Evolutionary conservation across 768 basidiomycete species (phyloP), one percentile per base, ranked within the genome.

Genomic region (Trametes villosa): DNA sequence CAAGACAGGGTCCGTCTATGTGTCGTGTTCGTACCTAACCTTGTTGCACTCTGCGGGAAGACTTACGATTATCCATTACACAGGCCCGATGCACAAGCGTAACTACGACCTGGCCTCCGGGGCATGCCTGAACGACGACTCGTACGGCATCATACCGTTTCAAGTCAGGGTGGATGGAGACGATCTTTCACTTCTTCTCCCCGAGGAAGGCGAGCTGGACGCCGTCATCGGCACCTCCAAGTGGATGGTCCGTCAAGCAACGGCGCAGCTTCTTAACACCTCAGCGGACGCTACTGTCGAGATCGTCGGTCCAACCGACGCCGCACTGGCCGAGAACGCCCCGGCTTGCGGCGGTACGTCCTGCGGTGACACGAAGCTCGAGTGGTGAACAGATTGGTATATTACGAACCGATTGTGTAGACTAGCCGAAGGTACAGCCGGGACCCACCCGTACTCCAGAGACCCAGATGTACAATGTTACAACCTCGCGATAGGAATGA

Each of bases 51-150:
- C 4, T 42, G 29, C 63, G 59, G 34, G 52, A 9, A 12, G 3
- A 22, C 24, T 5, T 42, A 18, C 2, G 3, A 1, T 17, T 42
- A 18, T 56, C n/a, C 1, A 75, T 50, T 73, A 71, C 34, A 17
- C 13, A 68, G 81, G 85, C 65, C 87, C 87, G 1, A 76, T 88
- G 48, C 87, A 88, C 73, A 89, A 88, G 71, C 77, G 84, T 22
- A 88, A 88, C 71, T 90, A 85, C 72, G 75, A 78, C 13, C 75
- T 90, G 24, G 73, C 75, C 3, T 76, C 75, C 2, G 88, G 89
- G 0, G 75, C 77, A 41, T 89, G 88, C 67, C 65, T 86, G 29
- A 87, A 82, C 62, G 86, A 89, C 65, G 65, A 71, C 22, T 79
- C 84, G 8, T 88, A 85, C 72, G 77, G 79, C 51, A 83, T 90